phyloP scores from a whole-genome alignment of 257 asterid species.

The Catharanthus roseus region DNA sequence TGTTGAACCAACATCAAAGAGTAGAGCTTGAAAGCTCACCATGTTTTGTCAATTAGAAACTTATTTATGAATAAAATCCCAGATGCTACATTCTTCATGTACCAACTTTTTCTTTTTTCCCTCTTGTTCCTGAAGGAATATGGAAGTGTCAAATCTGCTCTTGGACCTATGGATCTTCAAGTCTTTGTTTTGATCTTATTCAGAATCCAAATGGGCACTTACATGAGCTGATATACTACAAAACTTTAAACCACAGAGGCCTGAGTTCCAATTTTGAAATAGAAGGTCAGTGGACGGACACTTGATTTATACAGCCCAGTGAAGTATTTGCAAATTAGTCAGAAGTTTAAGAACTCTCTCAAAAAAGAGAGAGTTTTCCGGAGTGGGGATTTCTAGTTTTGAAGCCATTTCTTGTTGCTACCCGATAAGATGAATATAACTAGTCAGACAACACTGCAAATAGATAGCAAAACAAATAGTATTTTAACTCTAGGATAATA shows the following conservation, averaged over 20 bases:
- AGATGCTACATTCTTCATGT: constrained; percentile 1
- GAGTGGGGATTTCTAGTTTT: constrained; percentile 1
- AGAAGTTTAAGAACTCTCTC: constrained; percentile 9
- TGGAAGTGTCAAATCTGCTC: constrained; percentile 94
- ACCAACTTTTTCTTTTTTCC: constrained; percentile 30
- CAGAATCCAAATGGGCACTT: constrained; percentile 52
- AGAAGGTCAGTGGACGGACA: constrained; percentile 60
- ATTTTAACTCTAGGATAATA: neutral
- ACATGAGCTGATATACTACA: constrained; percentile 56
- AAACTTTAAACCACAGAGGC: constrained; percentile 35
- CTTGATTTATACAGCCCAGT: constrained; percentile 20
- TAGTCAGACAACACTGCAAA: neutral
- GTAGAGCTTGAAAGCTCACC: neutral
- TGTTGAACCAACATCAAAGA: neutral
- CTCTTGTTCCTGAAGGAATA: constrained; percentile 59
- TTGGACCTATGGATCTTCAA: constrained; percentile 65
- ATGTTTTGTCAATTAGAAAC: neutral
- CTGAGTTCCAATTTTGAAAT: constrained; percentile 31
- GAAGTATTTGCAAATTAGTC: constrained; percentile 7
- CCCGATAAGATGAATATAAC: neutral
- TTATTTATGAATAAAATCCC: too few relatives aligned
- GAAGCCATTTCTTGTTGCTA: neutral
- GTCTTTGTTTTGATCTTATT: constrained; percentile 45
- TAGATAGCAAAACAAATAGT: neutral
- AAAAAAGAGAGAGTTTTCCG: neutral